These are phyloP conservation scores for Abrus pulchellus DNA, from an alignment of 306 rosid species.

Conservation along the genomic window DNA sequence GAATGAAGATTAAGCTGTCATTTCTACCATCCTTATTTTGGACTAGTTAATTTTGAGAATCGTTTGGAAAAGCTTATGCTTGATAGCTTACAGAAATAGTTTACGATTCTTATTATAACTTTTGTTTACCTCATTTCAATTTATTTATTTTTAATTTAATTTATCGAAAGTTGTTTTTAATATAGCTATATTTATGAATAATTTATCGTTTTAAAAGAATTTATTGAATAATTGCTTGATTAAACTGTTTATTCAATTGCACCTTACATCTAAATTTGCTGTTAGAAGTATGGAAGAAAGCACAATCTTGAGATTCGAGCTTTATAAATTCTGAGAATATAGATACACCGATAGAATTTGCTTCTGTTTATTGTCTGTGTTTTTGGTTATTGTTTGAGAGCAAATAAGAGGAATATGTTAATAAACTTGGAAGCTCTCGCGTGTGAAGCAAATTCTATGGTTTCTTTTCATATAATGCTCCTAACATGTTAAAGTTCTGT, in stretches of 20 bases:
- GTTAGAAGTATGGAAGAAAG: neutral
- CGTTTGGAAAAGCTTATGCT: too few relatives aligned
- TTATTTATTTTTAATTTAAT: too few relatives aligned
- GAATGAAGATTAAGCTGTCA: neutral
- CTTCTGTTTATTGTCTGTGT: neutral
- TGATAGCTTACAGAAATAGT: too few relatives aligned
- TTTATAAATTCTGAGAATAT: neutral
- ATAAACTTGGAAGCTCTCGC: constrained; percentile 10
- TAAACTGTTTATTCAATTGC: too few relatives aligned
- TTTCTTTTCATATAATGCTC: neutral
- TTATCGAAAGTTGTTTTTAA: too few relatives aligned
- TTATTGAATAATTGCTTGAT: too few relatives aligned
- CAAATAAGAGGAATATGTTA: constrained; percentile 11
- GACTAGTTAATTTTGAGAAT: too few relatives aligned
- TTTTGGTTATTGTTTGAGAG: neutral
- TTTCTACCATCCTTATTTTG: too few relatives aligned
- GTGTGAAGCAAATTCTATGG: constrained; percentile 8
- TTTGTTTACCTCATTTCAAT: too few relatives aligned
- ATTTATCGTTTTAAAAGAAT: too few relatives aligned
- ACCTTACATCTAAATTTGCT: neutral
- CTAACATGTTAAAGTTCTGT: constrained; percentile 1
- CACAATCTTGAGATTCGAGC: neutral
- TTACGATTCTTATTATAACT: too few relatives aligned
- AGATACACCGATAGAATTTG: neutral
- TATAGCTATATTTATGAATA: too few relatives aligned